Conservation (phyloP, 2,329 filamentous ascomycete species). For the Lachnellula cervina region DNA sequence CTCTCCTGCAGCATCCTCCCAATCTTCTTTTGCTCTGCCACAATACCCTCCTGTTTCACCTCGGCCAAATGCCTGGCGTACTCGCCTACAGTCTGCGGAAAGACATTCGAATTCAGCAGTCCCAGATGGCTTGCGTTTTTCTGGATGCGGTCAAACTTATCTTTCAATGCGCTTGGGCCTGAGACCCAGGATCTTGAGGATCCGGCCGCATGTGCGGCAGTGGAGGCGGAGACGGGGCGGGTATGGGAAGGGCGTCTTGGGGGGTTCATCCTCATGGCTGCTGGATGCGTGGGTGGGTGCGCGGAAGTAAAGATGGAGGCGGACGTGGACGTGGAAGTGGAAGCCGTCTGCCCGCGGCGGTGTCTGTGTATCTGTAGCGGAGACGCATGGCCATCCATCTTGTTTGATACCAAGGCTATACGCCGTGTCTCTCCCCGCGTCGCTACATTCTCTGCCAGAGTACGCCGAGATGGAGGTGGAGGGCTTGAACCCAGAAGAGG, state of each 20-base stretch:
- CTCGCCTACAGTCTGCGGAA: conserved; percentile 2
- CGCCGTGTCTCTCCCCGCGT: too few species aligned
- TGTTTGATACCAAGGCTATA: too few species aligned
- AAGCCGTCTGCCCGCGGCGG: too few species aligned
- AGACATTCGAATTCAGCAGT: conserved; percentile 4
- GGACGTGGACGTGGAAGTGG: too few species aligned
- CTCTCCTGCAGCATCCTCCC: background rate
- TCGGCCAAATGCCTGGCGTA: background rate
- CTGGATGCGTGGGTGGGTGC: background rate
- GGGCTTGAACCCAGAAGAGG: background rate
- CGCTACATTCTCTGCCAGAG: too few species aligned
- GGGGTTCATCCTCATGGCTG: background rate
- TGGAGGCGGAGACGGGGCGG: background rate
- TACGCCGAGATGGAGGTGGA: background rate
- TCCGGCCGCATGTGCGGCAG: background rate
- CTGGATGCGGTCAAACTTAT: conserved; percentile 7
- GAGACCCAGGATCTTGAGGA: conserved; percentile 3
- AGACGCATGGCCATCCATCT: too few species aligned
- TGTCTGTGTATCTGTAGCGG: too few species aligned
- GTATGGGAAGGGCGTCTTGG: background rate
- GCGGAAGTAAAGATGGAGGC: too few species aligned
- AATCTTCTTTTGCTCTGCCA: background rate
- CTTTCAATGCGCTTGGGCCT: background rate
- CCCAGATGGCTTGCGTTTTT: conserved; percentile 5
- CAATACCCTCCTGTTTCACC: background rate